Evolutionary conservation across 2,329 filamentous ascomycete species (phyloP).

Genomic region (Aureobasidium mangrovei): DNA sequence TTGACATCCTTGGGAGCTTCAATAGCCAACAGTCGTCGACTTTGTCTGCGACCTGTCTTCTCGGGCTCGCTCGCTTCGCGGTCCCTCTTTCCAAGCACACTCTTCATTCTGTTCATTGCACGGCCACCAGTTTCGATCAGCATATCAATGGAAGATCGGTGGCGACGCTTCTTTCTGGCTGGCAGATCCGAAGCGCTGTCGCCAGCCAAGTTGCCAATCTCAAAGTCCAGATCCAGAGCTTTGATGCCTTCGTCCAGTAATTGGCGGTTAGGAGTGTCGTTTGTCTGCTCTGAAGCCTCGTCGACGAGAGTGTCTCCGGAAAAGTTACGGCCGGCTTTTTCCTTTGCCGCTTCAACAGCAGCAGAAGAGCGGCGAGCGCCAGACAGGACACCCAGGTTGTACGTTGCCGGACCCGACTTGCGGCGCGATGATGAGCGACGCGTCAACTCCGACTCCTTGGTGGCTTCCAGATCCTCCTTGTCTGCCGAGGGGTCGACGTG

Average conservation of each 20-base stretch:
- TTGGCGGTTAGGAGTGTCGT: conserved; percentile 16
- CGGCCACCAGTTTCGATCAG: conserved; percentile 12
- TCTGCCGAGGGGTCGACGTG: conserved; percentile 40
- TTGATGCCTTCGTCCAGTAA: conserved; percentile 36
- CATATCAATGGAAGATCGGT: conserved; percentile 13
- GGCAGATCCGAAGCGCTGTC: conserved; percentile 3
- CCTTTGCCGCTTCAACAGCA: conserved; percentile 15
- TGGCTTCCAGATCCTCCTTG: conserved; percentile 20
- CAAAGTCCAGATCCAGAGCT: conserved; percentile 37
- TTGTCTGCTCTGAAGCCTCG: conserved; percentile 21
- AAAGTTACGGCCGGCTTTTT: conserved; percentile 19
- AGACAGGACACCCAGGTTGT: conserved; percentile 43
- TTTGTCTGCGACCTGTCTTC: conserved; percentile 11
- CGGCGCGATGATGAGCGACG: conserved; percentile 45
- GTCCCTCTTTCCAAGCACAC: conserved; percentile 28
- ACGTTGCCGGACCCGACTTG: conserved; percentile 50
- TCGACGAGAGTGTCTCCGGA: conserved; percentile 34
- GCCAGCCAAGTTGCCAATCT: conserved; percentile 16
- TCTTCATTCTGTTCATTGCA: conserved; percentile 14
- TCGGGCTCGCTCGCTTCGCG: conserved; percentile 29
- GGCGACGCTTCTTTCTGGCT: conserved; percentile 10
- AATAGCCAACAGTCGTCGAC: conserved; percentile 2
- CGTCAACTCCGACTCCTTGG: not conserved
- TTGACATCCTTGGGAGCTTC: not conserved
- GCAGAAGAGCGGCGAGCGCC: conserved; percentile 20